A percentile compares a stretch with the other conserved stretches of the same genome.
Evolutionary conservation across 2,329 filamentous ascomycete species (phyloP).

Genomic region (Ophiostoma ips): DNA sequence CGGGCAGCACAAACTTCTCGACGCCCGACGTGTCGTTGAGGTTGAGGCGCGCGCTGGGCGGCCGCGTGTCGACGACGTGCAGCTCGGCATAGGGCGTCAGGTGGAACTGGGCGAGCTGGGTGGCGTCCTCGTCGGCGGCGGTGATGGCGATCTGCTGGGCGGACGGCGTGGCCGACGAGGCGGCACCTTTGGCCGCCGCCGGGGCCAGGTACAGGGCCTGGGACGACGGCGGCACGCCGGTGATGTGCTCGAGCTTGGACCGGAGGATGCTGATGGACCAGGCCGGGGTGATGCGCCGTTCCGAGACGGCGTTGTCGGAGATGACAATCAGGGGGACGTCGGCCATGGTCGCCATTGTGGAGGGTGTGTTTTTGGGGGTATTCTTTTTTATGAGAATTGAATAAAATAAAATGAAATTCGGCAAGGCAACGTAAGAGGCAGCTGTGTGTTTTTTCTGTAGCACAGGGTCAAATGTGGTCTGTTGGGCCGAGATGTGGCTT

Average conservation of each 20-base stretch:
- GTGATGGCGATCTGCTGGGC: constrained; percentile 51
- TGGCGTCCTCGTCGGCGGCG: constrained; percentile 52
- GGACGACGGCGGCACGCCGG: constrained; percentile 68
- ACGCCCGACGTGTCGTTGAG: constrained; percentile 70
- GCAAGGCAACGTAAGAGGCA: no score
- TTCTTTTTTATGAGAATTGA: no score
- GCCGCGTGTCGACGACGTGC: constrained; percentile 67
- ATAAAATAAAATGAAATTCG: background rate
- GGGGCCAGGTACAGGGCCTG: constrained; percentile 65
- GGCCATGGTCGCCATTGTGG: constrained; percentile 32
- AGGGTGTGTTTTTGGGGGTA: background rate
- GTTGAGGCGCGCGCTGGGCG: constrained; percentile 60
- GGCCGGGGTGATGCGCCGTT: constrained; percentile 81
- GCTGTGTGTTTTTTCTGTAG: background rate
- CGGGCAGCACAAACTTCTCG: constrained; percentile 82
- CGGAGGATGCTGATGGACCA: constrained; percentile 83
- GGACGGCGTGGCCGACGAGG: constrained; percentile 30
- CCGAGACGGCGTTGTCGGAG: constrained; percentile 66
- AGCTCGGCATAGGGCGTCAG: constrained; percentile 66
- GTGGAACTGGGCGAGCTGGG: constrained; percentile 48
- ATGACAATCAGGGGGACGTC: constrained; percentile 64
- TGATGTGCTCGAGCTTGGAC: constrained; percentile 79
- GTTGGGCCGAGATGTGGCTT: background rate
- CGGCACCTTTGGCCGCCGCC: background rate
- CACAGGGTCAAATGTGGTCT: background rate